Evolutionary conservation across 257 asterid genomes (phyloP).

Genomic region (Prunella vulgaris): DNA sequence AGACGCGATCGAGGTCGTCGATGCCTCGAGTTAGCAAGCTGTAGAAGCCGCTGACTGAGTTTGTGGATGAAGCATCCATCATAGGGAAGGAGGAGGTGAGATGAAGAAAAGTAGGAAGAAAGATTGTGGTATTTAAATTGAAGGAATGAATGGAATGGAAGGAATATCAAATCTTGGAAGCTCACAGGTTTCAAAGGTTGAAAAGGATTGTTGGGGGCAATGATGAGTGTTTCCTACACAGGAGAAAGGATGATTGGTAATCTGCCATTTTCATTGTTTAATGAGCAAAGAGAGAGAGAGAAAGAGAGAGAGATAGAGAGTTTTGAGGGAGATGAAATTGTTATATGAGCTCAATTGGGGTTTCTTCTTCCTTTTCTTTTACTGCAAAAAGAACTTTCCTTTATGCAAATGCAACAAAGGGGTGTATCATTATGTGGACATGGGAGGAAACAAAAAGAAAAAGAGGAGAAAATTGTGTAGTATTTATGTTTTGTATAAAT

Average conservation of each 20-base stretch:
- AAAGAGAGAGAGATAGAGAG: conserved; percentile 14
- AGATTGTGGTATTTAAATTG: conserved; percentile 46
- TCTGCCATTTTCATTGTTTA: conserved; percentile 72
- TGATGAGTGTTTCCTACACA: conserved; percentile 91
- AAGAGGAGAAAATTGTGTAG: conserved; percentile 16
- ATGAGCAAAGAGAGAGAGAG: conserved; percentile 38
- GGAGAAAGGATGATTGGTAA: conserved; percentile 81
- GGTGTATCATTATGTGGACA: conserved; percentile 28
- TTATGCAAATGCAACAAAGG: conserved; percentile 21
- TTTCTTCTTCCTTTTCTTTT: conserved; percentile 24
- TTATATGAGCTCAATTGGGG: conserved; percentile 34
- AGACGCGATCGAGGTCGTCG: conserved; percentile 76
- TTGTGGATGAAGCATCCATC: conserved; percentile 78
- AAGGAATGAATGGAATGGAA: conserved; percentile 16
- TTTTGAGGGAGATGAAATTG: conserved; percentile 38
- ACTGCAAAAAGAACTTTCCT: conserved; percentile 16
- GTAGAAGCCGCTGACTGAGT: conserved; percentile 88
- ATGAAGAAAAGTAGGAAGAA: neutral
- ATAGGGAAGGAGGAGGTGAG: conserved; percentile 5
- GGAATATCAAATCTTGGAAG: conserved; percentile 49
- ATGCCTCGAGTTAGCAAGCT: conserved; percentile 62
- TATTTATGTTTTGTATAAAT: conserved; percentile 8
- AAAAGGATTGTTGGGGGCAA: conserved; percentile 88
- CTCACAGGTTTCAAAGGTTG: conserved; percentile 59
- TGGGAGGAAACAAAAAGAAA: conserved; percentile 35